These are phyloP conservation scores for Apophysomyces sp. DNA, from an alignment of 371 early-diverging fungal genomes.

Conservation along the genomic window DNA sequence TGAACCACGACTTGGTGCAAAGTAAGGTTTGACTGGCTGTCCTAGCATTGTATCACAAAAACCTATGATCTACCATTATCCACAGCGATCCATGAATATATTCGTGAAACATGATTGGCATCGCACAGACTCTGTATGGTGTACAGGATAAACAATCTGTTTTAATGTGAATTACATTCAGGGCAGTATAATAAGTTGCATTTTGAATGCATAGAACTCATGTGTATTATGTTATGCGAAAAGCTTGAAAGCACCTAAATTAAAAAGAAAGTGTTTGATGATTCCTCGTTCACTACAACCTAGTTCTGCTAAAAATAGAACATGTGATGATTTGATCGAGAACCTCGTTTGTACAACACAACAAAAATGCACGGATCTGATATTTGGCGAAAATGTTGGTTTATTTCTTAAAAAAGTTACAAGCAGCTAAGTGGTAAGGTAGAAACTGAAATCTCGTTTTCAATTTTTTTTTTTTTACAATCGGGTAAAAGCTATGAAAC, in stretches of 20 bases:
- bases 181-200: no score
- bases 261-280: background rate
- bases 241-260: no score
- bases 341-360: background rate
- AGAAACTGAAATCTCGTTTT: background rate
- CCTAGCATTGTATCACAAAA: background rate
- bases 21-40: background rate
- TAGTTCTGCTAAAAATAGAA: background rate
- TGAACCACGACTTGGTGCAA: no score
- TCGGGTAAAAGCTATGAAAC: background rate
- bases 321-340: background rate
- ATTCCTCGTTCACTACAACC: background rate
- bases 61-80: background rate
- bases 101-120: background rate
- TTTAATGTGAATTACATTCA: no score
- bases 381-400: background rate
- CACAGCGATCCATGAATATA: background rate
- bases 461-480: background rate
- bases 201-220: no score
- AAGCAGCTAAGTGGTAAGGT: background rate
- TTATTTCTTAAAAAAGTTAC: background rate
- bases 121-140: background rate
- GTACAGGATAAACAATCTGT: background rate
- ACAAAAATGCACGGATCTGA: background rate
- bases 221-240: no score